Conservation (phyloP, 805 yeast species). For the Priceomyces melissophilus region DNA sequence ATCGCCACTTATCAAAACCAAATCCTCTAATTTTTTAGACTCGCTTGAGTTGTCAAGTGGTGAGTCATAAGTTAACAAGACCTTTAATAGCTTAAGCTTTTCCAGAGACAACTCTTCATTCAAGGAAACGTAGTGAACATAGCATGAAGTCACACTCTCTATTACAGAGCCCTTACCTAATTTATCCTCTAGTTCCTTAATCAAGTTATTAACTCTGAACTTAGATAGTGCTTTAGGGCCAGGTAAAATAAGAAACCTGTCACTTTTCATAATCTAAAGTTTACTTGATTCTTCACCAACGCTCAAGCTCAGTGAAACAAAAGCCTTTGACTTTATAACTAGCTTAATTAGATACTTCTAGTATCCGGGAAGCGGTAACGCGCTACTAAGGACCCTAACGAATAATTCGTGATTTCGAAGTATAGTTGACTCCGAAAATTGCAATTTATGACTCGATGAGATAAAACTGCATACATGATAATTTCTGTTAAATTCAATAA, state of each 20-base stretch:
- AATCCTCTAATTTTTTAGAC: conserved; percentile 36
- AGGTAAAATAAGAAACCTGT: conserved; percentile 50
- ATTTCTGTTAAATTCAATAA: conserved; percentile 4
- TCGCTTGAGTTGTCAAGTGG: conserved; percentile 55
- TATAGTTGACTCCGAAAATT: conserved; percentile 2
- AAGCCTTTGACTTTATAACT: no score
- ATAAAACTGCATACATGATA: conserved; percentile 1
- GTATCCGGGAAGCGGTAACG: no score
- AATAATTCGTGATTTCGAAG: neutral
- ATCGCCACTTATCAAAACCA: conserved; percentile 24
- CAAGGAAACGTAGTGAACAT: conserved; percentile 76
- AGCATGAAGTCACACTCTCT: conserved; percentile 67
- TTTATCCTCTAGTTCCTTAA: conserved; percentile 67
- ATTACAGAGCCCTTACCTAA: conserved; percentile 62
- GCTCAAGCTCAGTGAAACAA: no score
- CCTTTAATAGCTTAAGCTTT: conserved; percentile 49
- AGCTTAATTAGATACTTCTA: no score
- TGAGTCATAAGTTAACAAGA: conserved; percentile 71
- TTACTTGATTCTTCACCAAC: no score
- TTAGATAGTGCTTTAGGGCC: conserved; percentile 90
- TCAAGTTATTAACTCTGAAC: conserved; percentile 75
- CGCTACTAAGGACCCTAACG: no score
- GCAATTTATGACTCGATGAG: neutral
- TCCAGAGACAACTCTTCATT: conserved; percentile 35
- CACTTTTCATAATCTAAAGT: conserved; percentile 9